Evolutionary conservation across 2,329 filamentous ascomycete genomes (phyloP).

Genomic region (Paraconiothyrium brasiliense): DNA sequence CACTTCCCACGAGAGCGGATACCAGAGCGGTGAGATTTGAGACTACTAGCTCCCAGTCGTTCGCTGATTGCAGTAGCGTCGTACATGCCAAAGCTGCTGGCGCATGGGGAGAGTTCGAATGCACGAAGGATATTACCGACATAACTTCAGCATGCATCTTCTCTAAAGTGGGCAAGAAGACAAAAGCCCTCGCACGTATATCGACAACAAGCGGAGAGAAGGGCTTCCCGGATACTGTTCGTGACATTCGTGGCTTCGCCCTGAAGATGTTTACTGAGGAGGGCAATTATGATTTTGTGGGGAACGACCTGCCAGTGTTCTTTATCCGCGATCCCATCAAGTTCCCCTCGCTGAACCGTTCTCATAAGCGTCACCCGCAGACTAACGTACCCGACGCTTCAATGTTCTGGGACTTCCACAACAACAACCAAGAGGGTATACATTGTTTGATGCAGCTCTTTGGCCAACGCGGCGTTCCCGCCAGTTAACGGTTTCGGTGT

Average conservation of each 20-base stretch:
- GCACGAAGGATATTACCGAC: constrained; percentile 67
- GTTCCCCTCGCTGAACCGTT: constrained; percentile 53
- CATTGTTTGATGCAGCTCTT: constrained; percentile 48
- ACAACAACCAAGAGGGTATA: constrained; percentile 59
- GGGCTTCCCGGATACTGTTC: constrained; percentile 58
- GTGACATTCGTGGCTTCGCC: constrained; percentile 61
- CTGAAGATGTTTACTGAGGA: constrained; percentile 64
- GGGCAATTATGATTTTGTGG: constrained; percentile 62
- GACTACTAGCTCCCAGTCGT: too few species aligned
- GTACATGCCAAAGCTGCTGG: constrained; percentile 69
- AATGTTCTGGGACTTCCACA: constrained; percentile 55
- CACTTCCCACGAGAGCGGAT: constrained; percentile 71
- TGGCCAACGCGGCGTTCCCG: constrained; percentile 59
- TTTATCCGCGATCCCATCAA: constrained; percentile 57
- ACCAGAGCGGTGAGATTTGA: constrained; percentile 55
- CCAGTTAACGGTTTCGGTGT: constrained; percentile 59
- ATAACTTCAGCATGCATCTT: constrained; percentile 66
- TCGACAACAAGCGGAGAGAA: constrained; percentile 58
- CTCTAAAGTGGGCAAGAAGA: constrained; percentile 64
- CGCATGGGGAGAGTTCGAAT: constrained; percentile 68
- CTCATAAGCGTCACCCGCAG: constrained; percentile 45
- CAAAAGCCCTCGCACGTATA: constrained; percentile 57
- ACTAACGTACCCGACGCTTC: constrained; percentile 48
- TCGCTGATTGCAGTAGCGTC: constrained; percentile 37
- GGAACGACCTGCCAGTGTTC: constrained; percentile 56